Evolutionary conservation across 179 eudicot genomes (phyloP), one percentile per base, ranked within the genome.

Genomic region (Pouteria campechiana): DNA sequence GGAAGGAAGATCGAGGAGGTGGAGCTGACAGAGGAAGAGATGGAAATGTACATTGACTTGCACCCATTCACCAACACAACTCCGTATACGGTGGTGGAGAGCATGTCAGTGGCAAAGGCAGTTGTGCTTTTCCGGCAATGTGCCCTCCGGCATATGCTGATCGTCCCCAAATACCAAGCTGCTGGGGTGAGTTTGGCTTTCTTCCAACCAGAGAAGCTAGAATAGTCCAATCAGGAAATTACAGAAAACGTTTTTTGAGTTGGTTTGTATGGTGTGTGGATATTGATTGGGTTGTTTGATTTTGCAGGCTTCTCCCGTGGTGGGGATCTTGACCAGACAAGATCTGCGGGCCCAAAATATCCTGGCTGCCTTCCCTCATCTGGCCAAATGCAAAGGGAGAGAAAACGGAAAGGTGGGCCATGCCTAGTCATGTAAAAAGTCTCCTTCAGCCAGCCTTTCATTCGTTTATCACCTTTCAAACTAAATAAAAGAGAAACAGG

Each of bases 321-420:
- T 72, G 25, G 97, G 95, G 60, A 74, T 89, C 40, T 72, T 84
- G 63, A 89, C 93, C 31, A 78, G 97, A 78, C 95, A 89, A 61
- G 97, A 89, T 58, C 54, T 89, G 70, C 80, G 90, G 61, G 83
- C 97, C 30, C 94, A 75, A 69, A 88, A 88, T 56, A 81, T 88
- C 43, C 67, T 76, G 75, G 67, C 40, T 51, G 92, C 66, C 15
- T 88, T 88, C 51, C 97, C 97, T 61, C 84, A 80, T 45, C 63
- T 88, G 50, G 62, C 54, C 11, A 76, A 64, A 34, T 42, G 84
- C 35, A 73, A 52, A 47, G 74, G 74, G 40, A 72, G 78, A 52
- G 75, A 75, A 60, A 83, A 83, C 61, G 70, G 68, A 24, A 71
- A 47, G n/a, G n/a, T n/a, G n/a, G n/a, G n/a, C n/a, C n/a, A n/a